These are phyloP conservation scores for Pholiota microspora DNA, from an alignment of 768 basidiomycete genomes.

Conservation along the genomic window DNA sequence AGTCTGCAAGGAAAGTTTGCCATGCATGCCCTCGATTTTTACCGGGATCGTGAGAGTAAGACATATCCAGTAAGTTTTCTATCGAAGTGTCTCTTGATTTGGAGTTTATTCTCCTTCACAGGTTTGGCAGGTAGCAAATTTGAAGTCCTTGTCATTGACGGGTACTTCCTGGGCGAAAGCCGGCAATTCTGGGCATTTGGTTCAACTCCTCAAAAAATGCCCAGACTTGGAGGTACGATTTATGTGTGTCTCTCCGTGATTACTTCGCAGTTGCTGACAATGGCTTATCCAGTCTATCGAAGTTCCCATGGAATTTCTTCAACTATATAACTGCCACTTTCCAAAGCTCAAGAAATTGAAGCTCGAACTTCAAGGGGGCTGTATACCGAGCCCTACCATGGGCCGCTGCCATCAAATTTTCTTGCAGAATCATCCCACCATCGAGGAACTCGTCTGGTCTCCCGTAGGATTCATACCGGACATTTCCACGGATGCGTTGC, in stretches of 20 bases:
- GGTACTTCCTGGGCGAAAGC: constrained; percentile 30
- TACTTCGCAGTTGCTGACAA: not conserved
- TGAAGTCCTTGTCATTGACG: constrained; percentile 26
- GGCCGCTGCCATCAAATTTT: constrained; percentile 37
- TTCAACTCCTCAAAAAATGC: constrained; percentile 25
- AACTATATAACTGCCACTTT: constrained; percentile 34
- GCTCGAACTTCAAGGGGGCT: constrained; percentile 41
- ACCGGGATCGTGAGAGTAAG: constrained; percentile 26
- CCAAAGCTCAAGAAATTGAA: constrained; percentile 40
- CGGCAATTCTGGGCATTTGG: constrained; percentile 28
- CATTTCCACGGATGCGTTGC: constrained; percentile 37
- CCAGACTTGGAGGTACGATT: constrained; percentile 27
- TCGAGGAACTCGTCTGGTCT: constrained; percentile 47
- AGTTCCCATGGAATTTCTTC: constrained; percentile 43
- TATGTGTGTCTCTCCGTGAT: not conserved
- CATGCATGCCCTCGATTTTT: constrained; percentile 29
- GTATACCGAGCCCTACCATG: constrained; percentile 26
- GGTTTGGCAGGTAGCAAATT: constrained; percentile 30
- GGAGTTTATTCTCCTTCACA: constrained; percentile 11
- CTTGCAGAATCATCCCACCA: constrained; percentile 40
- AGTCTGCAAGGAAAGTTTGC: constrained; percentile 38
- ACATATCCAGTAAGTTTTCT: constrained; percentile 37
- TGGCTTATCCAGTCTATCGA: constrained; percentile 33
- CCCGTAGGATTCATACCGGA: constrained; percentile 33
- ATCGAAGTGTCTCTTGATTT: not conserved